Base-by-base conservation (phyloP, 164 flowering plant genomes). In the Saururus chinensis region DNA sequence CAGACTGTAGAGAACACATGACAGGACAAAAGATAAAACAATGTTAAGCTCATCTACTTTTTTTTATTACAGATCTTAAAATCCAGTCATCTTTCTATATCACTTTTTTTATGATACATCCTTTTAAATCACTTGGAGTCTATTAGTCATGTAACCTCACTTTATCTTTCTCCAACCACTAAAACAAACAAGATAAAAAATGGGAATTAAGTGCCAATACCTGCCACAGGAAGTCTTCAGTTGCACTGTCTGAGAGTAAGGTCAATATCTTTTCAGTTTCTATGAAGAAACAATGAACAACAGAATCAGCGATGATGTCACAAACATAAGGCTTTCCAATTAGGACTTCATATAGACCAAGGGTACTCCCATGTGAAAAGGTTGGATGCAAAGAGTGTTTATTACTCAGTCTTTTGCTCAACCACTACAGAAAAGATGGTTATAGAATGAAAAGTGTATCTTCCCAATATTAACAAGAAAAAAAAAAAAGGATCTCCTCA, bases 211-310 rank as follows among this genome's bases (percentile, higher is more conserved):
- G 55, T 57, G 48, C n/a, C 17, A 48, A 19, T 82, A 89, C 98
- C 96, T 85, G 86, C 98, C 98, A 92, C 64, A 92, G 72, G 80
- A 92, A 85, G 63, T 82, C 84, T 73, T 86, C 98, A 5, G 86
- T 76, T 55, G 77, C 74, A 68, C 86, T 81, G 71, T 84, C 80
- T 63, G 79, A 60, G 37, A 88, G 80, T 51, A 73, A 53, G 11
- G 89, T 72, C 51, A 79, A 74, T 74, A 89, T 77, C 77, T 77
- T 80, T 45, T 86, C 86, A 62, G 76, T 51, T 71, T 86, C 92
- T 66, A 89, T 57, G 65, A 81, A 89, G 77, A 88, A 88, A 73
- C 92, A 88, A 53, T 80, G 80, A 2, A 82, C 93, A 37, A 85
- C 81, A 57, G 98, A 88, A 73, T 92, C 96, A 40, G 96, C 71